phyloP scores from a whole-genome alignment of 202 grass and related monocot species.

The Cymbopogon flexuosus region DNA sequence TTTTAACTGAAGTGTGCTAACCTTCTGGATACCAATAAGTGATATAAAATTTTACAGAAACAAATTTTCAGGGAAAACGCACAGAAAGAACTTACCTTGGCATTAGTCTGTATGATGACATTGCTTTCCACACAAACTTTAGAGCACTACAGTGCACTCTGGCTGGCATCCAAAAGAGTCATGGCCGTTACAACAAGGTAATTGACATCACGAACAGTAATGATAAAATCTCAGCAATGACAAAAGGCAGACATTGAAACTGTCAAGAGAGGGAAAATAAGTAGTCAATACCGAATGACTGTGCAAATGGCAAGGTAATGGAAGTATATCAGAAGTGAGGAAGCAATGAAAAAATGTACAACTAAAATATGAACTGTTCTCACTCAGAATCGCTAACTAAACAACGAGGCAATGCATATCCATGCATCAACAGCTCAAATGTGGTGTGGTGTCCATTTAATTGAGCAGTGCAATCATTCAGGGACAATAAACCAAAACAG shows the following conservation, averaged over 20 bases:
- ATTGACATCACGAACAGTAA: background rate
- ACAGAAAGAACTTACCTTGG: background rate
- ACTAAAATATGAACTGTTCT: background rate
- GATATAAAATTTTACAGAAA: background rate
- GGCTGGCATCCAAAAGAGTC: background rate
- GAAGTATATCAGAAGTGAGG: background rate
- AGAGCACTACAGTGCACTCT: background rate
- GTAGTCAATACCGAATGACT: background rate
- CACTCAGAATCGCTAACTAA: background rate
- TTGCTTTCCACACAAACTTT: background rate
- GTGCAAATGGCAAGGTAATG: background rate
- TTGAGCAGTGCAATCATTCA: background rate
- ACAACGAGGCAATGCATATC: too few species aligned
- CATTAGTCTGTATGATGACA: background rate
- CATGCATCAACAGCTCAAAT: too few species aligned
- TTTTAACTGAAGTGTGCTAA: background rate
- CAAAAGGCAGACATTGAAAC: background rate
- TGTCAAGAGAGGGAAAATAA: background rate
- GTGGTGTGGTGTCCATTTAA: background rate
- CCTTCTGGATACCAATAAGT: background rate
- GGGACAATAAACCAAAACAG: background rate
- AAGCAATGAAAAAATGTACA: background rate
- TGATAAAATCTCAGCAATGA: background rate
- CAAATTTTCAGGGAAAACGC: background rate
- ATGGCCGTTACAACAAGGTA: background rate